Evolutionary conservation across 148 eudicot species (phyloP).

Genomic region (Cornus suecica): DNA sequence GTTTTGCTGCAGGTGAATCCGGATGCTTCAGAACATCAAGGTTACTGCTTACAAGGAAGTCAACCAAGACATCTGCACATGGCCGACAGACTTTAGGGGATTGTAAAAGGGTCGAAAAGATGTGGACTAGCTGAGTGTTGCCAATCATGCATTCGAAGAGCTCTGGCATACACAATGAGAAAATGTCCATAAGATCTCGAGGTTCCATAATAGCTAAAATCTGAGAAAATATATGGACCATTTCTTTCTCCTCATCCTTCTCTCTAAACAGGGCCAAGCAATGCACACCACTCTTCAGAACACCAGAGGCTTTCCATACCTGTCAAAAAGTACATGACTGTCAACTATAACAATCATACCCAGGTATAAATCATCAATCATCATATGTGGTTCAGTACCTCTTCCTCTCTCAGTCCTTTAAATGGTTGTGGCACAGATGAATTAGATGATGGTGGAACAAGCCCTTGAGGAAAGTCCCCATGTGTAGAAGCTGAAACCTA

Average conservation of each 20-base stretch:
- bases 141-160: conserved; percentile 97
- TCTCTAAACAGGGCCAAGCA: conserved; percentile 88
- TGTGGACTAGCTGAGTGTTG: conserved; percentile 78
- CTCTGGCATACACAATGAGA: conserved; percentile 95
- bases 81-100: conserved; percentile 77
- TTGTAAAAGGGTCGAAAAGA: conserved; percentile 77
- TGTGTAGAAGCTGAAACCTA: conserved; percentile 76
- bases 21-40: conserved; percentile 93
- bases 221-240: conserved; percentile 85
- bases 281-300: conserved; percentile 93
- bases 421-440: conserved; percentile 51
- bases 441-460: conserved; percentile 58
- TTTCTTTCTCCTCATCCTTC: conserved; percentile 92
- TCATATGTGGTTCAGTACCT: conserved; percentile 39
- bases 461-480: conserved; percentile 75
- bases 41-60: conserved; percentile 90
- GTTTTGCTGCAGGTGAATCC: conserved; percentile 87
- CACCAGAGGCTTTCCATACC: conserved; percentile 97
- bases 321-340: conserved; percentile 15
- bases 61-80: conserved; percentile 84
- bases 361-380: neutral
- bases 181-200: conserved; percentile 97
- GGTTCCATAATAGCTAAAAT: conserved; percentile 92
- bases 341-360: neutral
- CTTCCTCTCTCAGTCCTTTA: conserved; percentile 97